phyloP scores from a whole-genome alignment of 441 rosid genomes.

The Populus hybrid region DNA sequence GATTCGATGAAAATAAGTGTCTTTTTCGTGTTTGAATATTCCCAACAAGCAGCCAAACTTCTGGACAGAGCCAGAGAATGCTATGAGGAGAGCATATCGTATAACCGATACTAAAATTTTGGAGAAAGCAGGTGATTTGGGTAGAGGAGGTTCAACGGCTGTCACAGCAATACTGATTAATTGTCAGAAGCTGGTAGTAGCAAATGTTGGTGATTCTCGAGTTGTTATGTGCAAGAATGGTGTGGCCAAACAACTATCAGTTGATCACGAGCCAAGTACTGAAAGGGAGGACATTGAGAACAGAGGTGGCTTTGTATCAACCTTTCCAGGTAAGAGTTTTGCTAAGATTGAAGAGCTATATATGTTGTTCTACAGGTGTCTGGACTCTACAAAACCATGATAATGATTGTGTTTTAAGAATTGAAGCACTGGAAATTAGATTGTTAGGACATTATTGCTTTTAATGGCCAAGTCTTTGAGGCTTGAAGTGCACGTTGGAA shows the following conservation, averaged over 20 bases:
- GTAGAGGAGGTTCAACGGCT: constrained; percentile 92
- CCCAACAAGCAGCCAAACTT: constrained; percentile 51
- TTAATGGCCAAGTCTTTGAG: neutral
- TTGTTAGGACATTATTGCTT: neutral
- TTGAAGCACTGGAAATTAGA: neutral
- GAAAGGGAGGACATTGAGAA: constrained; percentile 70
- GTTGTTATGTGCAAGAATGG: constrained; percentile 71
- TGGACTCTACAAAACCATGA: neutral
- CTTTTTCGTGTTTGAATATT: neutral
- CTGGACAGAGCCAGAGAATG: constrained; percentile 69
- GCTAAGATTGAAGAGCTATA: neutral
- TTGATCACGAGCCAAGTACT: constrained; percentile 77
- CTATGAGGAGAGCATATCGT: constrained; percentile 66
- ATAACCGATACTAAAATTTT: constrained; percentile 59
- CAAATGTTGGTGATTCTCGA: constrained; percentile 90
- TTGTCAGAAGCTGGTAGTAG: constrained; percentile 66
- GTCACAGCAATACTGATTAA: constrained; percentile 82
- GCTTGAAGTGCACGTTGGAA: neutral
- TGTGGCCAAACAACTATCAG: constrained; percentile 65
- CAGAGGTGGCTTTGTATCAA: constrained; percentile 17
- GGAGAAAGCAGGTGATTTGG: constrained; percentile 62
- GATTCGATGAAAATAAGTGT: neutral
- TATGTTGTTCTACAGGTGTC: neutral
- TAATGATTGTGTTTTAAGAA: neutral
- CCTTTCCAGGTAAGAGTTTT: constrained; percentile 62